Conservation (phyloP, 1,139 yeast genomes). For the Yamadazyma sp. region DNA sequence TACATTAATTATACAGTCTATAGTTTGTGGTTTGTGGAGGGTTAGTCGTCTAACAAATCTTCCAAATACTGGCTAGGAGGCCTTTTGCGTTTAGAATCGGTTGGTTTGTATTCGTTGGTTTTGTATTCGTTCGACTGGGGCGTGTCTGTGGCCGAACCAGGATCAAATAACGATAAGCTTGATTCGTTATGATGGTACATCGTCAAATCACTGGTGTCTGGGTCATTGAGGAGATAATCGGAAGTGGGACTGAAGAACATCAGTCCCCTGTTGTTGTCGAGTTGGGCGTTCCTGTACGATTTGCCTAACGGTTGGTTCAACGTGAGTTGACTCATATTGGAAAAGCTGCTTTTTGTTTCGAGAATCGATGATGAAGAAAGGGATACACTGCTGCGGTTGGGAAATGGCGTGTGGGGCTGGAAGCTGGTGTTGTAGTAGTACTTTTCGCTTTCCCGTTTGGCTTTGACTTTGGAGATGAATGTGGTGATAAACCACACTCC, state of each 20-base stretch:
- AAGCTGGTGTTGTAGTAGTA: conserved; percentile 23
- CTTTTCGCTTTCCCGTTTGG: conserved; percentile 39
- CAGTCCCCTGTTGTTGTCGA: conserved; percentile 25
- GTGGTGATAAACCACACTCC: conserved; percentile 24
- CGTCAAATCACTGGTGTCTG: neutral
- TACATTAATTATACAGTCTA: neutral
- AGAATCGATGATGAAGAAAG: conserved; percentile 27
- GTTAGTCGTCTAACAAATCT: conserved; percentile 20
- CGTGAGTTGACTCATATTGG: conserved; percentile 15
- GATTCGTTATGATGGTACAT: conserved; percentile 5
- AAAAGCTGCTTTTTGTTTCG: conserved; percentile 13
- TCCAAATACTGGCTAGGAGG: conserved; percentile 36
- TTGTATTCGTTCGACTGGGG: neutral
- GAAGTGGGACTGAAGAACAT: conserved; percentile 37
- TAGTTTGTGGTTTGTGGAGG: too few relatives aligned
- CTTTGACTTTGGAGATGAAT: conserved; percentile 25
- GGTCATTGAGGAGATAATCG: conserved; percentile 9
- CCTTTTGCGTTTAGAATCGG: conserved; percentile 18
- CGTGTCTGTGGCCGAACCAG: neutral
- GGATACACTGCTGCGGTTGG: conserved; percentile 4
- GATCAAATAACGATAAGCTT: conserved; percentile 7
- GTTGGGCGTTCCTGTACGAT: conserved; percentile 21
- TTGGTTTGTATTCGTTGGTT: too few relatives aligned
- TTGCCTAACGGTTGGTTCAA: conserved; percentile 21
- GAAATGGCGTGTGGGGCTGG: conserved; percentile 3